Evolutionary conservation across 306 rosid species (phyloP), one percentile per base, ranked within the genome.

Genomic region (Cicer chorassanicum): DNA sequence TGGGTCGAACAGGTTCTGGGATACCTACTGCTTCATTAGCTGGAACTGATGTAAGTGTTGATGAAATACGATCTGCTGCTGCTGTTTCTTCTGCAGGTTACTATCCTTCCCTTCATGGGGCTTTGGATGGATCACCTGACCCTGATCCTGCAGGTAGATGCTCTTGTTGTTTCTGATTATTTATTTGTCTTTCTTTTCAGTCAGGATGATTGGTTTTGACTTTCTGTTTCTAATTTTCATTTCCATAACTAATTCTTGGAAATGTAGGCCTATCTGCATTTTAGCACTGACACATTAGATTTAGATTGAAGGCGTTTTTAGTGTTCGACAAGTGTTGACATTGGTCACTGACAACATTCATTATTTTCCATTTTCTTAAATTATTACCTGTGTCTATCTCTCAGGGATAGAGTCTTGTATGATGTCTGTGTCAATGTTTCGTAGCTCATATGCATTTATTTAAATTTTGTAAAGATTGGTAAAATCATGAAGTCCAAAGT

Each of bases 1-100:
- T 85, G 81, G 96, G 89, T 36, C 75, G 90, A 85, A 62, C 89
- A 9, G 97, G 92, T 16, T 84, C 97, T 41, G 88, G 46, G 63
- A 70, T 85, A 8, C 96, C 95, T 12, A 83, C 86, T 50, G 82
- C 91, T 78, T 87, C 92, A 3, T 64, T 78, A 80, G 88, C 91
- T 46, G 98, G 87, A 45, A 86, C 83, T 69, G 90, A 89, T 68
- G 92, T 93, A 73, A 93, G 91, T 84, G 93, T 93, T 18, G 97
- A 88, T 62, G 98, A 93, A 85, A 91, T 93, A 62, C 85, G 98
- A 39, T 89, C 96, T 18, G 97, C 98, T 6, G 90, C 89, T 44
- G 78, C 89, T 62, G 65, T 73, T 81, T 57, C 88, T 39, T 60
- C 88, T 70, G 84, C 95, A 11, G 86, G 88, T 50, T 67, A 70